Percentiles rank a stretch among this genome's conserved stretches.
Evolutionary conservation across 208 protist species (phyloP).

Genomic region (Leptomonas seymouri): DNA sequence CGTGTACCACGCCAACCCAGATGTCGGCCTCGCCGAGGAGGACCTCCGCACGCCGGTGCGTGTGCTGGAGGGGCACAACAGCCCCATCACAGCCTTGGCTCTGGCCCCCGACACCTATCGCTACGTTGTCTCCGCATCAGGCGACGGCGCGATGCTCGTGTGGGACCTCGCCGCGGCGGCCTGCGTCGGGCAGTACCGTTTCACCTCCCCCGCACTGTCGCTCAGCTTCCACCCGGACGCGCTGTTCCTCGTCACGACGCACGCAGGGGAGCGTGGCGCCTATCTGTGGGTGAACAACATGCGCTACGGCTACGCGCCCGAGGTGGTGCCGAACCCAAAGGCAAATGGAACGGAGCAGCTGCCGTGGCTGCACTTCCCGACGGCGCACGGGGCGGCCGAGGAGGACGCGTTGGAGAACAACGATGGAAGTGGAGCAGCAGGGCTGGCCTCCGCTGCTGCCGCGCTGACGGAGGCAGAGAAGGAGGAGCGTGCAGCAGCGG

Average conservation of each 20-base stretch:
- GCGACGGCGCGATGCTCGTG: conserved; percentile 72
- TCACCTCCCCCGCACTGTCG: conserved; percentile 70
- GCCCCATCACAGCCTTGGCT: conserved; percentile 80
- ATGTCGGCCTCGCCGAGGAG: conserved; percentile 40
- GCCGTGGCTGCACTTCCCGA: conserved; percentile 82
- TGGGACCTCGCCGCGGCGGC: conserved; percentile 86
- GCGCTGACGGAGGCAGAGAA: conserved; percentile 28
- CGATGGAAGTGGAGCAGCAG: conserved; percentile 10
- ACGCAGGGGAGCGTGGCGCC: conserved; percentile 81
- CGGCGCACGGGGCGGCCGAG: conserved; percentile 62
- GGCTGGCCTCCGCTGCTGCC: background rate
- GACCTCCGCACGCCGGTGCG: conserved; percentile 70
- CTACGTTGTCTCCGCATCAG: conserved; percentile 74
- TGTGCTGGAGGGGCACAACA: conserved; percentile 75
- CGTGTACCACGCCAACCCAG: conserved; percentile 81
- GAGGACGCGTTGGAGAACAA: conserved; percentile 31
- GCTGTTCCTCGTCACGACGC: conserved; percentile 84
- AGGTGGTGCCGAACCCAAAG: conserved; percentile 67
- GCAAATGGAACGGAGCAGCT: conserved; percentile 44
- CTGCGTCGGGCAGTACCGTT: conserved; percentile 88
- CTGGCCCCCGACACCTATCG: conserved; percentile 75
- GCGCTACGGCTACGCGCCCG: conserved; percentile 87
- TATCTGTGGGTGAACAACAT: conserved; percentile 91
- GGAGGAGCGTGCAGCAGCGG: conserved; percentile 25
- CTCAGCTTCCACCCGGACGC: conserved; percentile 87